These are phyloP conservation scores for Tulasnella sp. DNA, from an alignment of 768 basidiomycete species.

Conservation along the genomic window DNA sequence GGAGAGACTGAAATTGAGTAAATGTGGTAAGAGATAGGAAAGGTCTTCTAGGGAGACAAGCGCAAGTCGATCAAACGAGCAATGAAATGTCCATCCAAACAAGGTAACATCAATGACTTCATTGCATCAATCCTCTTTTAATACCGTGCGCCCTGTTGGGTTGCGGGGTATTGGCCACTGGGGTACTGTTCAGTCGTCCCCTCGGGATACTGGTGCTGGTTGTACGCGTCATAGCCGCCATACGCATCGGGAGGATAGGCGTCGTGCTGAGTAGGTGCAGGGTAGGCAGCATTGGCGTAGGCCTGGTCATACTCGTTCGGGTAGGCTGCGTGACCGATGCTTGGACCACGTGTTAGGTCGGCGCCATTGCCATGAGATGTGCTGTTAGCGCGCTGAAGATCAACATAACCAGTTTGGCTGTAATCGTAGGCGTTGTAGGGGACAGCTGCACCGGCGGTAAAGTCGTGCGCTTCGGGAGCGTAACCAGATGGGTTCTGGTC, in stretches of 20 bases:
- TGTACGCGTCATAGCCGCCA: slow-evolving; percentile 12
- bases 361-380: too few species aligned
- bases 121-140: background rate
- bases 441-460: slow-evolving; percentile 31
- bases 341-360: background rate
- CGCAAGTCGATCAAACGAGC: background rate
- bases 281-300: slow-evolving; percentile 5
- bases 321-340: background rate
- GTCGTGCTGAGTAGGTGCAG: too few species aligned
- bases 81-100: background rate
- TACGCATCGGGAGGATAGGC: slow-evolving; percentile 14
- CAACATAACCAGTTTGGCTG: slow-evolving; percentile 47
- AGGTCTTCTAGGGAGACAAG: background rate
- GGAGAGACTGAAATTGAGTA: background rate
- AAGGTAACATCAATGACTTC: background rate
- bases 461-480: slow-evolving; percentile 13
- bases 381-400: slow-evolving; percentile 44
- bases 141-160: slow-evolving; percentile 7
- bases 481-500: background rate
- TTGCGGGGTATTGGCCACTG: background rate
- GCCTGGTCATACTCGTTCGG: slow-evolving; percentile 6
- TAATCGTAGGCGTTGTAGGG: slow-evolving; percentile 39
- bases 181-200: background rate
- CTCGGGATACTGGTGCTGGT: background rate
- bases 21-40: background rate